Evolutionary conservation across 2,329 filamentous ascomycete genomes (phyloP), one percentile per base, ranked within the genome.

Genomic region (Colletotrichum sp.): DNA sequence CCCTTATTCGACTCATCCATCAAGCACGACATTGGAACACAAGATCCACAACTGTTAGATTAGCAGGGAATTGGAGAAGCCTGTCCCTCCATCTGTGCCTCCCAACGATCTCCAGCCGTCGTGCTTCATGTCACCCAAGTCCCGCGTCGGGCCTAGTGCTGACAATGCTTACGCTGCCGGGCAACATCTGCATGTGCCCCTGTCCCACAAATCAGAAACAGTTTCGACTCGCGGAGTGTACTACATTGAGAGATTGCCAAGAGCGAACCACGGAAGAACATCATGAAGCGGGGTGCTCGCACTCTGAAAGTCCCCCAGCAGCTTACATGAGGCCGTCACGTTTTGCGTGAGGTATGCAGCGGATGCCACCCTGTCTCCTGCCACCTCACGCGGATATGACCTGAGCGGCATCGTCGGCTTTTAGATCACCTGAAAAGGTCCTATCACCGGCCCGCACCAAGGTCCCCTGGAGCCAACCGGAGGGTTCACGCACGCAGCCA

Each of bases 71-170:
- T 34, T 32, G 34, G 56, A 8, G 61, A 15, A 27, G 36, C 18
- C 16, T 70, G 56, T 43, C 58, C 39, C 39, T 39, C 36, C 34
- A 56, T 9, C 28, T 52, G 28, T 64, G 36, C 58, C 56, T 61
- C 56, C 27, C 48, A 66, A 36, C 27, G 60, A 74, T 43, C 62
- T 72, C 28, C 62, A 48, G 69, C 55, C 55, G 55, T 66, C 67
- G 43, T 60, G 30, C 56, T 30, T 25, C 30, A 64, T 68, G 32
- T 64, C 72, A 74, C 61, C 25, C 61, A 36, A 10, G 13, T 56
- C 73, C 73, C 70, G 55, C 43, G 70, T 72, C 32, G 61, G 70
- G 62, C 55, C 71, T 75, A 75, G 73, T 75, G 73, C 73, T 75
- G 65, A 75, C 64, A 16, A 32, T 75, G 70, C 70, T 72, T 55